Percentiles rank a stretch among this genome's conserved stretches.
These are phyloP conservation scores for Aureobasidium vineae DNA, from an alignment of 2,329 filamentous ascomycete species.

Conservation along the genomic window DNA sequence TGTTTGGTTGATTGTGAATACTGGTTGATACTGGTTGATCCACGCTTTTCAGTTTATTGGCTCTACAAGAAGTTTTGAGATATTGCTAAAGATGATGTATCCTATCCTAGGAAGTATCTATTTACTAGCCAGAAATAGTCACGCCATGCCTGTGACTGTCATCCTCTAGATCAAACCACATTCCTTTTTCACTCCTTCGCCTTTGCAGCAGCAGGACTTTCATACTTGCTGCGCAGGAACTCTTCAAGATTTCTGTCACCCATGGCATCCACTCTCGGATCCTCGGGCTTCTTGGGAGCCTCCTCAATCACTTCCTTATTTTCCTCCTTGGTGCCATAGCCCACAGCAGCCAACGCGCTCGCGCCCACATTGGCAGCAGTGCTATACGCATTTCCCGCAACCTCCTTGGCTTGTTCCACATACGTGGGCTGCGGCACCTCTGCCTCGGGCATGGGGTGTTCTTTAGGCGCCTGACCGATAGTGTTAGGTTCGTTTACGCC, in stretches of 20 bases:
- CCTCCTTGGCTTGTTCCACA: slow-evolving; percentile 46
- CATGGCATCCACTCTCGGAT: slow-evolving; percentile 37
- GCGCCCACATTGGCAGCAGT: slow-evolving; percentile 37
- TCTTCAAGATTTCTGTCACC: slow-evolving; percentile 39
- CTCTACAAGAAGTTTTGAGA: too few relatives aligned
- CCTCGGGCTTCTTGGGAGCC: slow-evolving; percentile 30
- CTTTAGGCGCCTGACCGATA: slow-evolving; percentile 51
- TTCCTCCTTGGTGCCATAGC: slow-evolving; percentile 34
- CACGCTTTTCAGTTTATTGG: too few relatives aligned
- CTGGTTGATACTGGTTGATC: too few relatives aligned
- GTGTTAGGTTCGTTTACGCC: slow-evolving; percentile 50
- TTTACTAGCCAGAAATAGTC: not conserved
- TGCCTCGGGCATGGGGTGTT: slow-evolving; percentile 41
- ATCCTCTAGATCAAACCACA: not conserved
- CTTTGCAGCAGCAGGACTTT: slow-evolving; percentile 26
- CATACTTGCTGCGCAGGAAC: slow-evolving; percentile 38
- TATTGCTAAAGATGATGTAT: not conserved
- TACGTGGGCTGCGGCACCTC: slow-evolving; percentile 40
- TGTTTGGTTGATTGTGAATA: too few relatives aligned
- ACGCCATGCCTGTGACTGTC: not conserved
- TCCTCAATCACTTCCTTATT: slow-evolving; percentile 30
- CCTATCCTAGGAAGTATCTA: not conserved
- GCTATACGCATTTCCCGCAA: slow-evolving; percentile 36
- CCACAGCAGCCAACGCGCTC: slow-evolving; percentile 39
- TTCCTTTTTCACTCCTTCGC: not conserved